A percentile compares a stretch with the other conserved stretches of the same genome.
phyloP scores from a whole-genome alignment of 129 eudicot species.

The Flaveria ramosissima region DNA sequence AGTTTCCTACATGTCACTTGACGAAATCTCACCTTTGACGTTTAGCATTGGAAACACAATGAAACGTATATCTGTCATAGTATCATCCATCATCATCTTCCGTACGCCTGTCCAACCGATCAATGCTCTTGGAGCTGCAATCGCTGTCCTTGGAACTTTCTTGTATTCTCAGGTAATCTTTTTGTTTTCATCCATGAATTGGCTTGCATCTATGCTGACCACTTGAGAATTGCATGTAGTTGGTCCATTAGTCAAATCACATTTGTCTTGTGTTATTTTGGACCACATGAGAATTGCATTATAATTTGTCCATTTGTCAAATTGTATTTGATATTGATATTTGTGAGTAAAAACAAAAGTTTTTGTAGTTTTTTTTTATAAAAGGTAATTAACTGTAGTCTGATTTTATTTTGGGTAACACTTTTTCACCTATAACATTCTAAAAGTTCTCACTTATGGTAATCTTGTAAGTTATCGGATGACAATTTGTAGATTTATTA shows the following conservation, averaged over 20 bases:
- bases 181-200: slow-evolving; percentile 18
- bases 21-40: slow-evolving; percentile 84
- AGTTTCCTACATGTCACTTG: slow-evolving; percentile 86
- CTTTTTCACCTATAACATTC: too few relatives aligned
- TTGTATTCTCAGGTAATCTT: slow-evolving; percentile 74
- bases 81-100: slow-evolving; percentile 87
- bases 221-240: slow-evolving; percentile 27
- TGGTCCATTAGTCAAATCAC: slow-evolving; percentile 21
- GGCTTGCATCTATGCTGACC: slow-evolving; percentile 14
- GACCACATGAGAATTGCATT: slow-evolving; percentile 21
- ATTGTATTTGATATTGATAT: slow-evolving; percentile 19
- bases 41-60: slow-evolving; percentile 87
- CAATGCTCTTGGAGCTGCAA: slow-evolving; percentile 90
- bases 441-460: too few relatives aligned
- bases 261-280: slow-evolving; percentile 23
- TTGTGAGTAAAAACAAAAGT: slow-evolving; percentile 18
- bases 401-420: too few relatives aligned
- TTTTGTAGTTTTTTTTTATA: not conserved
- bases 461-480: not conserved
- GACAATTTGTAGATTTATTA: not conserved
- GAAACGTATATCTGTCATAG: slow-evolving; percentile 89
- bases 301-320: not conserved
- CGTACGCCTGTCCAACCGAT: slow-evolving; percentile 82
- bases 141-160: slow-evolving; percentile 89
- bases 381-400: not conserved